Evolutionary conservation across 2,329 filamentous ascomycete species (phyloP).

Genomic region (Cordyceps tenuipes): DNA sequence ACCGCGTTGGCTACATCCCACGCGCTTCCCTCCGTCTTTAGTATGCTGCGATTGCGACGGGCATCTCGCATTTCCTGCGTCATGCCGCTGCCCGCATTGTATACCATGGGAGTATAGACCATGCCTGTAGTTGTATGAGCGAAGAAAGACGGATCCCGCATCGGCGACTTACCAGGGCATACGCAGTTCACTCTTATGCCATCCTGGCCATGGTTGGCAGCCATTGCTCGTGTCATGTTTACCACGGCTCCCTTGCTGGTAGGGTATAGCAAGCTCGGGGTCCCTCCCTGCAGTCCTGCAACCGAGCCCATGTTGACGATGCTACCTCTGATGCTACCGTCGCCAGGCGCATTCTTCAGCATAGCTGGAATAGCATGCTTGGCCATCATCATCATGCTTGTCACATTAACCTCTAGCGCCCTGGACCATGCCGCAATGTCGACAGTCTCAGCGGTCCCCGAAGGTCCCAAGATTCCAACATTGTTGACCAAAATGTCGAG

Average conservation of each 20-base stretch:
- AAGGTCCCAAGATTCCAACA: constrained; percentile 46
- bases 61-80: constrained; percentile 28
- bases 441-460: constrained; percentile 51
- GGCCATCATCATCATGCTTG: constrained; percentile 56
- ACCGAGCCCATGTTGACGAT: constrained; percentile 58
- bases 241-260: constrained; percentile 41
- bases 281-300: constrained; percentile 43
- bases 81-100: constrained; percentile 27
- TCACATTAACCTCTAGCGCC: constrained; percentile 53
- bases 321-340: constrained; percentile 35
- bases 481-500: constrained; percentile 27
- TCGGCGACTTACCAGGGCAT: constrained; percentile 28
- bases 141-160: not conserved
- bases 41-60: constrained; percentile 29
- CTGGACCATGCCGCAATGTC: constrained; percentile 50
- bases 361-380: constrained; percentile 55
- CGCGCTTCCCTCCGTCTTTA: constrained; percentile 33
- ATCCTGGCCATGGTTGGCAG: constrained; percentile 36
- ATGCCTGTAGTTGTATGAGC: constrained; percentile 22
- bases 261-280: constrained; percentile 36
- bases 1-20: constrained; percentile 36
- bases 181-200: constrained; percentile 43
- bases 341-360: constrained; percentile 35
- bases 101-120: constrained; percentile 41
- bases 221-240: constrained; percentile 45